phyloP scores from a whole-genome alignment of 2,329 filamentous ascomycete genomes.

The Ascochyta koolunga region DNA sequence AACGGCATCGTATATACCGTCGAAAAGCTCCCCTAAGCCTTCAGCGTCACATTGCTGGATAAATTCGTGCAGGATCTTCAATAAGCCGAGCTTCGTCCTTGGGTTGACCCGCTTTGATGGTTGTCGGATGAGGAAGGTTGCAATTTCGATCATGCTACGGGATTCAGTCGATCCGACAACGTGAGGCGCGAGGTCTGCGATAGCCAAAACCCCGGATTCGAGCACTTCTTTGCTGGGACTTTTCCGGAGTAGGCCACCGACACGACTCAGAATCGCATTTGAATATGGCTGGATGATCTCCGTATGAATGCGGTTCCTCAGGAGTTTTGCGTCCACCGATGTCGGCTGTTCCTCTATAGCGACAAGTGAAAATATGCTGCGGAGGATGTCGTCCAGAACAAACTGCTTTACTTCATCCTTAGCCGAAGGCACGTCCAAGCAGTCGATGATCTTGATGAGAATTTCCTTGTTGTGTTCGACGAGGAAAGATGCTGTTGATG shows the following conservation, averaged over 20 bases:
- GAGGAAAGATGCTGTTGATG: conserved; percentile 72
- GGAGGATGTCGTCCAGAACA: conserved; percentile 76
- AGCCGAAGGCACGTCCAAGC: conserved; percentile 72
- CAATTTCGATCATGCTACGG: conserved; percentile 78
- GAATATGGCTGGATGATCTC: conserved; percentile 69
- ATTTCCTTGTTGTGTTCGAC: conserved; percentile 64
- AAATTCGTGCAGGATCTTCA: conserved; percentile 82
- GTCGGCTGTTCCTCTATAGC: conserved; percentile 9
- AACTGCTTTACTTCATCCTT: conserved; percentile 89
- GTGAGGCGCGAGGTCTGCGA: conserved; percentile 69
- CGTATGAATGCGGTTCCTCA: conserved; percentile 49
- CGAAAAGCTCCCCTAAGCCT: conserved; percentile 63
- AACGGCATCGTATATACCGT: conserved; percentile 73
- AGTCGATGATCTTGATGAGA: conserved; percentile 74
- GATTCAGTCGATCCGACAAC: conserved; percentile 61
- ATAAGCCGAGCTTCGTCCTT: conserved; percentile 78
- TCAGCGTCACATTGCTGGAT: conserved; percentile 68
- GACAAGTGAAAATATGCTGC: conserved; percentile 39
- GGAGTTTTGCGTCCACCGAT: conserved; percentile 60
- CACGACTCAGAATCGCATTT: conserved; percentile 64
- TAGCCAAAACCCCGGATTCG: conserved; percentile 76
- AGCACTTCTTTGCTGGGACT: conserved; percentile 75
- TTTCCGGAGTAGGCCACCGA: conserved; percentile 61
- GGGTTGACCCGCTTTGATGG: conserved; percentile 83
- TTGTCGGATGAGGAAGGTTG: conserved; percentile 80